These are phyloP conservation scores for Mycosphaerella arachidis DNA, from an alignment of 2,329 filamentous ascomycete species.

Conservation along the genomic window DNA sequence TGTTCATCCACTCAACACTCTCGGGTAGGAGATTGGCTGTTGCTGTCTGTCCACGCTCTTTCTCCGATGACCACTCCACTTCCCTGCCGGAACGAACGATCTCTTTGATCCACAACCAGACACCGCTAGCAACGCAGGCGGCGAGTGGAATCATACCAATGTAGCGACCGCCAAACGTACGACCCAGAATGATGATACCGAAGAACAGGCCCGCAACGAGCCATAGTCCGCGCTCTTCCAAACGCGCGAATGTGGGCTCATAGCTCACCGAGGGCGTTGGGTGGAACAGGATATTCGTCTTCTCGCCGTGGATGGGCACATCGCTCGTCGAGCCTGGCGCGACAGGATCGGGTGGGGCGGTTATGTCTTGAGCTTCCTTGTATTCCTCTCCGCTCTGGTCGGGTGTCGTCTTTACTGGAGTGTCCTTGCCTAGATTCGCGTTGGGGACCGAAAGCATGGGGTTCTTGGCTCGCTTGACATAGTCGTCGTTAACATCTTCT, in stretches of 20 bases:
- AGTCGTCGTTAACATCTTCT: slow-evolving; percentile 69
- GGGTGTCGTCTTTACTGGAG: slow-evolving; percentile 66
- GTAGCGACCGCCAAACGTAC: slow-evolving; percentile 71
- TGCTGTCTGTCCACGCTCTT: slow-evolving; percentile 75
- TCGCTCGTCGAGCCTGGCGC: slow-evolving; percentile 80
- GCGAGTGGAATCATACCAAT: slow-evolving; percentile 72
- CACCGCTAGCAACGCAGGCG: slow-evolving; percentile 66
- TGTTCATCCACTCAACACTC: slow-evolving; percentile 92
- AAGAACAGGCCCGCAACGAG: slow-evolving; percentile 68
- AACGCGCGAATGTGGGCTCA: slow-evolving; percentile 74
- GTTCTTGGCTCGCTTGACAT: slow-evolving; percentile 66
- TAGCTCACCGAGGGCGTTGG: slow-evolving; percentile 87
- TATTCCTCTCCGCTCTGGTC: slow-evolving; percentile 75
- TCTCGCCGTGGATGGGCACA: slow-evolving; percentile 92
- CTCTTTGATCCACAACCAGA: slow-evolving; percentile 88
- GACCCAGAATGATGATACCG: slow-evolving; percentile 71
- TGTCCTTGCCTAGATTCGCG: slow-evolving; percentile 73
- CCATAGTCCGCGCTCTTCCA: slow-evolving; percentile 70
- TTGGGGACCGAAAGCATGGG: slow-evolving; percentile 82
- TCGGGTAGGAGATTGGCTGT: slow-evolving; percentile 87
- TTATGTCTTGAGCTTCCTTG: slow-evolving; percentile 78
- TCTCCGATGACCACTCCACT: slow-evolving; percentile 83
- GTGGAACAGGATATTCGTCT: slow-evolving; percentile 93
- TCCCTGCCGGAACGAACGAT: slow-evolving; percentile 76
- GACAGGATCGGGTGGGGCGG: slow-evolving; percentile 82